Evolutionary conservation across 2,329 filamentous ascomycete genomes (phyloP).

Genomic region (Grosmannia penicillata): DNA sequence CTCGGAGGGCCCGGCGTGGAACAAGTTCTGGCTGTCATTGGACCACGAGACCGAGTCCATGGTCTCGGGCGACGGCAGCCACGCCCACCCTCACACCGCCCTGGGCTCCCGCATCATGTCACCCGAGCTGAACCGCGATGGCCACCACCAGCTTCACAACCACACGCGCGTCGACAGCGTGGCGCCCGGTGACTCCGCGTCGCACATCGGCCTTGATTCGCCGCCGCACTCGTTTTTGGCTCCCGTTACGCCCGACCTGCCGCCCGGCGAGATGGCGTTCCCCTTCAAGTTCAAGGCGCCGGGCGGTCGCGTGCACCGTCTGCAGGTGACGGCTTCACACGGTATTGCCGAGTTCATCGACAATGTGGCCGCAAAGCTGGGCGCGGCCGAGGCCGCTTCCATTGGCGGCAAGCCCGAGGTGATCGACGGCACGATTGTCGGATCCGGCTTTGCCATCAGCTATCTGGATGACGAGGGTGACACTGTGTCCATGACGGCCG

Average conservation of each 20-base stretch:
- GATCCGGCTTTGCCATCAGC: slow-evolving; percentile 77
- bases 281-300: slow-evolving; percentile 99
- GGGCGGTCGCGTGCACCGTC: slow-evolving; percentile 79
- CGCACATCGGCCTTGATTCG: slow-evolving; percentile 72
- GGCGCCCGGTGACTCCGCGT: slow-evolving; percentile 85
- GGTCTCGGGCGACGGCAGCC: slow-evolving; percentile 80
- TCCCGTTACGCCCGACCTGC: slow-evolving; percentile 32
- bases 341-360: slow-evolving; percentile 68
- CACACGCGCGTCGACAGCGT: slow-evolving; percentile 56
- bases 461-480: slow-evolving; percentile 97
- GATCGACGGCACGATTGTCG: slow-evolving; percentile 66
- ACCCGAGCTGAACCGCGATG: slow-evolving; percentile 46
- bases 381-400: slow-evolving; percentile 54
- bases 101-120: slow-evolving; percentile 59
- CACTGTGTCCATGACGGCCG: slow-evolving; percentile 90
- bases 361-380: slow-evolving; percentile 71
- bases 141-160: too few relatives aligned
- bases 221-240: slow-evolving; percentile 50
- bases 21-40: slow-evolving; percentile 98
- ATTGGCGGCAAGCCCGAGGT: slow-evolving; percentile 70
- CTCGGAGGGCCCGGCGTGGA: slow-evolving; percentile 93
- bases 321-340: slow-evolving; percentile 69
- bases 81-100: slow-evolving; percentile 42
- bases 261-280: slow-evolving; percentile 63
- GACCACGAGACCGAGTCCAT: slow-evolving; percentile 91